Conservation (phyloP, 768 basidiomycete genomes). For the Hirschioporus abietinus region DNA sequence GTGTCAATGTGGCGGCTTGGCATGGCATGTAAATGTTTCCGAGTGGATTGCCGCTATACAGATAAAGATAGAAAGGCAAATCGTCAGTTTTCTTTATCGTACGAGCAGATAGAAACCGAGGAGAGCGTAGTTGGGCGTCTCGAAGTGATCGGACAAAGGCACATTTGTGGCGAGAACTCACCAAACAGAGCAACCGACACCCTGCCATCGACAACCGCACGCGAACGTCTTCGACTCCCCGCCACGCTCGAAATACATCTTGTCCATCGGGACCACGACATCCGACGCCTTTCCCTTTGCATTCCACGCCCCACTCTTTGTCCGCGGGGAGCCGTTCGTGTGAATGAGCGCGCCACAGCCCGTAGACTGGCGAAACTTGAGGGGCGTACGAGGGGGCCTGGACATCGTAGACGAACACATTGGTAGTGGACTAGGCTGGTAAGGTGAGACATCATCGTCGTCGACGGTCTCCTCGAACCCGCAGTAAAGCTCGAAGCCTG, state of each 20-base stretch:
- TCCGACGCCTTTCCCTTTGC: slow-evolving; percentile 48
- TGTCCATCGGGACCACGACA: slow-evolving; percentile 51
- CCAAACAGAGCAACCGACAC: slow-evolving; percentile 62
- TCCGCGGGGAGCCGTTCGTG: slow-evolving; percentile 46
- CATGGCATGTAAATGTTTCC: slow-evolving; percentile 61
- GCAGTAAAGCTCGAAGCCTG: slow-evolving; percentile 30
- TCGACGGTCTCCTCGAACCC: slow-evolving; percentile 27
- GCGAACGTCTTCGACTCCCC: slow-evolving; percentile 47
- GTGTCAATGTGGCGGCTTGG: slow-evolving; percentile 42
- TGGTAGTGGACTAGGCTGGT: slow-evolving; percentile 35
- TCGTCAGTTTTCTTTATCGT: background rate
- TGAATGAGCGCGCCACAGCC: slow-evolving; percentile 66
- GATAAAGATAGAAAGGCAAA: slow-evolving; percentile 12
- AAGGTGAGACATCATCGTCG: slow-evolving; percentile 13
- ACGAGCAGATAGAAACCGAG: background rate
- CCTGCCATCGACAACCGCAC: slow-evolving; percentile 65
- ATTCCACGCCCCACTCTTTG: slow-evolving; percentile 49
- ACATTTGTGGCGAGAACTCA: slow-evolving; percentile 19
- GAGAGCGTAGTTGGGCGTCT: background rate
- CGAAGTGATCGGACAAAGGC: background rate
- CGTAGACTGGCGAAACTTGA: slow-evolving; percentile 31
- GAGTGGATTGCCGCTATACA: slow-evolving; percentile 53
- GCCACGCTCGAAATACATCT: slow-evolving; percentile 52
- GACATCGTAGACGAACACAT: slow-evolving; percentile 23
- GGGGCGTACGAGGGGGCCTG: slow-evolving; percentile 14